A percentile compares a stretch with the other conserved stretches of the same genome.
phyloP scores from a whole-genome alignment of 768 basidiomycete species.

The Dentipellis fragilis region DNA sequence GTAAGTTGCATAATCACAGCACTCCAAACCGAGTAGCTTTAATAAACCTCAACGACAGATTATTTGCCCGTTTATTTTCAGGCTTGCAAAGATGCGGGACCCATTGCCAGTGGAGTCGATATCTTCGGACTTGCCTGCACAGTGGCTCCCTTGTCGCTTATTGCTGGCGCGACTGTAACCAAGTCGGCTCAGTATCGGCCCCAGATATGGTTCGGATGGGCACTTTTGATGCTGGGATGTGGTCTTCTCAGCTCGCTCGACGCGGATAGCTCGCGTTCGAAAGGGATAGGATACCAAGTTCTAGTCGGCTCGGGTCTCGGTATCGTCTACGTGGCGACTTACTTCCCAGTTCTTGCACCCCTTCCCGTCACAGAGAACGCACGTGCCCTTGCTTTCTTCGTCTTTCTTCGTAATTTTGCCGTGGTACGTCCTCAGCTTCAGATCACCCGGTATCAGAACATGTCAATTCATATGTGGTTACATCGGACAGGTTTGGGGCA shows the following conservation, averaged over 20 bases:
- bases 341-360: constrained; percentile 40
- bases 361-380: constrained; percentile 30
- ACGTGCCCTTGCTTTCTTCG: constrained; percentile 33
- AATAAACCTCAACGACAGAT: constrained; percentile 15
- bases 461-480: neutral
- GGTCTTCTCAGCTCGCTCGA: constrained; percentile 25
- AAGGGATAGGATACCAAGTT: constrained; percentile 17
- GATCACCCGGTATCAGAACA: no score
- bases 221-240: constrained; percentile 21
- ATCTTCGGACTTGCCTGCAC: constrained; percentile 20
- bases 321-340: constrained; percentile 14
- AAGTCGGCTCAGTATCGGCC: constrained; percentile 22
- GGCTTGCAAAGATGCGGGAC: constrained; percentile 26
- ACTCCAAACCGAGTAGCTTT: neutral
- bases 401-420: constrained; percentile 27
- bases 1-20: constrained; percentile 9
- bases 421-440: no score
- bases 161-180: constrained; percentile 23
- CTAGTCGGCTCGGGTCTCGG: constrained; percentile 20
- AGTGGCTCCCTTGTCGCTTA: constrained; percentile 22
- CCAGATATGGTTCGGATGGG: constrained; percentile 25
- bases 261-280: constrained; percentile 16
- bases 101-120: constrained; percentile 25
- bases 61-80: constrained; percentile 35
- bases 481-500: constrained; percentile 19